Base-by-base conservation (phyloP, 208 protist genomes). In the Angomonas deanei region DNA sequence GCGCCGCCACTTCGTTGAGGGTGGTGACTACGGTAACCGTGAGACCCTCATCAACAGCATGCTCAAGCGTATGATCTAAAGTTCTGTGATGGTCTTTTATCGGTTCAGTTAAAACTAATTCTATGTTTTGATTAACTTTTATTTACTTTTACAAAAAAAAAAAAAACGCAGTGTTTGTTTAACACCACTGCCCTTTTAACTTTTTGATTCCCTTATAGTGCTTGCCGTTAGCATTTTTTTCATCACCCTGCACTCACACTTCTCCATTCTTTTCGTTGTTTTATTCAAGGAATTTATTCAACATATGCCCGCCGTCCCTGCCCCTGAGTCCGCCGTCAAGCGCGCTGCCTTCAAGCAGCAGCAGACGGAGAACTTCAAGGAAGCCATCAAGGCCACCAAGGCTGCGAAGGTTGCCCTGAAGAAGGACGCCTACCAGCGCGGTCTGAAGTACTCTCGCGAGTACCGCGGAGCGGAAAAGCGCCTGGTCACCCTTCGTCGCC, bases 21-120 rank as follows among this genome's bases (percentile, higher is more conserved):
- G 99, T 76, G 99, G 99, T 77, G 97, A 99, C 78, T 95, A 85
- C 70, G 99, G 99, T 66, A 99, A 99, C 95, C 93, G 98, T 64
- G 98, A 99, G 86, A 86, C 98, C 31, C 81, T 97, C 66, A 99
- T 99, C 84, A 99, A 99, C 88, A 70, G 88, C 34, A 87, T 99
- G 50, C 83, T 99, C 64, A 62, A 74, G 21, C 80, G 84, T 62
- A 99, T 99, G 98, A 97, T 99, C 78, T 99, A 97, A 96, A 68
- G 57, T 13, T 15, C 15, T 10, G 1, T 21, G 8, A 11, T 61
- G 33, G 60, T 34, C 4, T 6, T 50, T 5, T 50, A n/a, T 50
- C 46, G 10, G 17, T 50, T 50, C 26, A 4, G 3, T 19, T 13
- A 19, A 50, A 13, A 50, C 46, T 42, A 8, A n/a, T 50, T 50